Conservation (phyloP, 768 basidiomycete genomes). For the Russula abietina region DNA sequence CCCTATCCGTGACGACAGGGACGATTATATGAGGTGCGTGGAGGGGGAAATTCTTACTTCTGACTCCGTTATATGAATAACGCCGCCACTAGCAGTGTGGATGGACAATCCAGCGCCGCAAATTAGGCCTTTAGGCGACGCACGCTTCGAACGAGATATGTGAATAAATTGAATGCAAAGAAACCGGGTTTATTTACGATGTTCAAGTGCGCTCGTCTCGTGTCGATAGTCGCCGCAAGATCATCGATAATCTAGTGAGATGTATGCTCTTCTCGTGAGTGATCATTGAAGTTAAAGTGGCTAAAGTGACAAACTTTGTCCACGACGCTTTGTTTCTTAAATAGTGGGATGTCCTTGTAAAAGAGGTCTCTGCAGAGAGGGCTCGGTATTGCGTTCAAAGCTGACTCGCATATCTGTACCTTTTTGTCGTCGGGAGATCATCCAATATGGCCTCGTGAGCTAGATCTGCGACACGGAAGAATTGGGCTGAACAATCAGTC, state of each 20-base stretch:
- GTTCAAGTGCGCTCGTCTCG: conserved; percentile 71
- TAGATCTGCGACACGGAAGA: conserved; percentile 59
- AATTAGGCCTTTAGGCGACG: conserved; percentile 84
- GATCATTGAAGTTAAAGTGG: not conserved
- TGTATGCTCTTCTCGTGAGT: conserved; percentile 7
- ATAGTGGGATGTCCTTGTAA: conserved; percentile 78
- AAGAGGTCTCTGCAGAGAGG: conserved; percentile 62
- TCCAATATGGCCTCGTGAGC: conserved; percentile 61
- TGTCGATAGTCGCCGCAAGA: conserved; percentile 72
- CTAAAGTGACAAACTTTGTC: conserved; percentile 50
- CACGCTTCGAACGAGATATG: conserved; percentile 47
- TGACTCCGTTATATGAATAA: conserved; percentile 44
- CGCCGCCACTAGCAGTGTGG: conserved; percentile 49
- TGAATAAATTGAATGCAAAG: conserved; percentile 10
- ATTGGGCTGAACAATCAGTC: conserved; percentile 45
- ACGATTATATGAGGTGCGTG: not conserved
- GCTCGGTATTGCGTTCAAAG: not conserved
- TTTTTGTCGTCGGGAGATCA: conserved; percentile 38
- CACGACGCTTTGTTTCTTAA: conserved; percentile 70
- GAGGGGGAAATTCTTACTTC: conserved; percentile 43
- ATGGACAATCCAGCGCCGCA: conserved; percentile 61
- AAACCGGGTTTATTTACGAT: conserved; percentile 47
- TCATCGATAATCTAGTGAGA: conserved; percentile 73
- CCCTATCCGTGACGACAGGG: conserved; percentile 41
- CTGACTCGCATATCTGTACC: conserved; percentile 8